Base-by-base conservation (phyloP, 2,329 filamentous ascomycete genomes). In the Helotiales sp. region DNA sequence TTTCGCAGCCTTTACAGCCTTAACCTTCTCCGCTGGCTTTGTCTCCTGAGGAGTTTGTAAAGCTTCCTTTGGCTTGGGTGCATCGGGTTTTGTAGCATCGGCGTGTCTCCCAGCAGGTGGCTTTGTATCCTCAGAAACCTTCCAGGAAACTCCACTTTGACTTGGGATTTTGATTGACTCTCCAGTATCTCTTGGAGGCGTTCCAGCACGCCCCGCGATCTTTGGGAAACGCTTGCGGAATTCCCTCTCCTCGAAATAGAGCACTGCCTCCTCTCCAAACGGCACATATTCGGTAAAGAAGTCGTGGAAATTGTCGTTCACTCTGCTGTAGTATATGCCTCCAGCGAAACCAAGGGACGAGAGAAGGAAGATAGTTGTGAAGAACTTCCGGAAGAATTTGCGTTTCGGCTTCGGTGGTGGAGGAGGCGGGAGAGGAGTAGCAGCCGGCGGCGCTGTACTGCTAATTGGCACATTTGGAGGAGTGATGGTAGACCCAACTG, bases 241-340 rank as follows among this genome's bases (percentile, higher is more conserved):
- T 76, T 97, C 93, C 73, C 91, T 88, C 82, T 99, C 96, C 81
- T 99, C 96, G 61, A 99, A 90, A 82, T 97, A 98, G 28, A 97
- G 88, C 54, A 99, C 95, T 20, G 91, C 91, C 78, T 97, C 93
- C 82, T 99, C 96, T 75, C 94, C 96, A 73, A 92, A 97, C 24
- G 96, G 96, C 20, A 99, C 82, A 79, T 95, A 99, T 82, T 97
- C 94, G 75, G 94, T 98, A 82, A 99, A 99, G 84, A 97, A 96
- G 80, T 99, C 96, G 82, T 99, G 95, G 86, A 98, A 99, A 82
- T 93, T 97, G 84, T 99, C 96, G 77, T 91, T 97, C 80, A 96
- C 86, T 71, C 97, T 89, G 64, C 96, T 95, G 80, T 97, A 96
- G 85, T 92, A 97, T 64, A 97, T 90, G 73, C 95, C 93, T 71